These are phyloP conservation scores for Euphrasia confusa DNA, from an alignment of 257 asterid species.

Conservation along the genomic window DNA sequence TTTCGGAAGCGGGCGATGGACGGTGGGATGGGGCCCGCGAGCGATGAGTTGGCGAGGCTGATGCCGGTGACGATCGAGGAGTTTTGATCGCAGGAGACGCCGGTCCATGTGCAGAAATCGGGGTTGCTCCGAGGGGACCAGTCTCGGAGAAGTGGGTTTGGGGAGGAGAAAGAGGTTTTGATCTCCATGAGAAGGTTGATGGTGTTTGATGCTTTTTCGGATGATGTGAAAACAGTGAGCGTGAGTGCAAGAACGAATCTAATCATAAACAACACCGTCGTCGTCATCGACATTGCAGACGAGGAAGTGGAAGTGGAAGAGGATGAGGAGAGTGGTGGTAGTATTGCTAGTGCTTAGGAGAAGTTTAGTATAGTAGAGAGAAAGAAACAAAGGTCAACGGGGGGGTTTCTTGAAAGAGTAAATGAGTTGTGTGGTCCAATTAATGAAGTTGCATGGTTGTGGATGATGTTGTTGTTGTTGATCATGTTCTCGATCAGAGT, in stretches of 20 bases:
- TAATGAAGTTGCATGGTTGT: too few relatives aligned
- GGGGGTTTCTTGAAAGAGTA: too few relatives aligned
- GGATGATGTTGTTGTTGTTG: too few relatives aligned
- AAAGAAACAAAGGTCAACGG: too few relatives aligned
- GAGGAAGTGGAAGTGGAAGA: too few relatives aligned
- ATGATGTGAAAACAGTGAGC: neutral
- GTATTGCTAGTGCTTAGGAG: too few relatives aligned
- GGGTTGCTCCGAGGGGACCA: slow-evolving; percentile 46
- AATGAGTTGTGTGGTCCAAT: too few relatives aligned
- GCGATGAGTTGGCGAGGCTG: slow-evolving; percentile 48
- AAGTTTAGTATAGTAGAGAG: too few relatives aligned
- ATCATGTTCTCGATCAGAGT: too few relatives aligned
- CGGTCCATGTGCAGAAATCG: slow-evolving; percentile 60
- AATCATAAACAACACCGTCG: too few relatives aligned
- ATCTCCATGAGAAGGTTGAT: slow-evolving; percentile 46
- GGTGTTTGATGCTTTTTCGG: slow-evolving; percentile 6
- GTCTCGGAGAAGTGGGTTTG: slow-evolving; percentile 48
- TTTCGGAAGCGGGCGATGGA: slow-evolving; percentile 46
- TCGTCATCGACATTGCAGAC: too few relatives aligned
- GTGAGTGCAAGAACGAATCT: slow-evolving; percentile 14
- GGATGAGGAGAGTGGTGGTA: too few relatives aligned
- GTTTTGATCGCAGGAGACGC: slow-evolving; percentile 38
- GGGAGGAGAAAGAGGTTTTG: slow-evolving; percentile 35
- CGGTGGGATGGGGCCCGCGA: slow-evolving; percentile 63
- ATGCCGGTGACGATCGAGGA: slow-evolving; percentile 7